Evolutionary conservation across 495 filamentous ascomycete genomes (phyloP).

Genomic region (Elaphomyces granulatus): DNA sequence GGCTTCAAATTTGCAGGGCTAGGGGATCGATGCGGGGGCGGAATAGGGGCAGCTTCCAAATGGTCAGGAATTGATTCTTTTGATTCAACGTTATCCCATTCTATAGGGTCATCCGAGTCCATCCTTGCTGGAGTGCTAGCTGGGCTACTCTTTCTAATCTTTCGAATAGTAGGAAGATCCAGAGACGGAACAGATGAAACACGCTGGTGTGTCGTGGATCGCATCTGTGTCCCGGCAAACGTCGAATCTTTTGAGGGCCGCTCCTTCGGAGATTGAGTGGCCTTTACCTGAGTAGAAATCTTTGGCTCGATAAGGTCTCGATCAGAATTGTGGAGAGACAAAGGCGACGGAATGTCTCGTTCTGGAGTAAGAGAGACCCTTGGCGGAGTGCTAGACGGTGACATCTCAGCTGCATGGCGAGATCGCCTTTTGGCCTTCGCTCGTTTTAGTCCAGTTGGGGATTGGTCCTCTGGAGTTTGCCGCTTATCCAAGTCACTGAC

Average conservation of each 20-base stretch:
- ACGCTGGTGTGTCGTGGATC: constrained; percentile 20
- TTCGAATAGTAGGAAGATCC: constrained; percentile 43
- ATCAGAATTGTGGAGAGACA: not conserved
- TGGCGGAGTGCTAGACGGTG: constrained; percentile 15
- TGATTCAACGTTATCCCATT: constrained; percentile 23
- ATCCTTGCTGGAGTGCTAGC: not conserved
- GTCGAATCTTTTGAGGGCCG: constrained; percentile 11
- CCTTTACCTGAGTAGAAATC: constrained; percentile 7
- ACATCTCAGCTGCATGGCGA: constrained; percentile 27
- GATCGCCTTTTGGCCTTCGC: constrained; percentile 40
- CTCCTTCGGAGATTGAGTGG: constrained; percentile 15
- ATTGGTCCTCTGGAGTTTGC: constrained; percentile 13
- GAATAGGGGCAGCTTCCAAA: constrained; percentile 33
- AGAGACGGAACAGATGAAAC: constrained; percentile 44
- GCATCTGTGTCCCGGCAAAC: constrained; percentile 4
- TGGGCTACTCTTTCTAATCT: constrained; percentile 26
- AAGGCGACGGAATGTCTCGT: constrained; percentile 4
- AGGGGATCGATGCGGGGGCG: constrained; percentile 37
- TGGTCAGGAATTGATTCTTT: constrained; percentile 8
- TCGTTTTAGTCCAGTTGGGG: constrained; percentile 33
- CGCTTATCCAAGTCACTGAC: too few species aligned
- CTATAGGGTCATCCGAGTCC: constrained; percentile 10
- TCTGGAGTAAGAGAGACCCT: constrained; percentile 11
- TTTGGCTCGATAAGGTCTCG: constrained; percentile 4
- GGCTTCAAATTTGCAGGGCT: constrained; percentile 35